A percentile compares a stretch with the other conserved stretches of the same genome.
Conservation (phyloP, 345 rosid species). For the Sisymbrium altissimum region DNA sequence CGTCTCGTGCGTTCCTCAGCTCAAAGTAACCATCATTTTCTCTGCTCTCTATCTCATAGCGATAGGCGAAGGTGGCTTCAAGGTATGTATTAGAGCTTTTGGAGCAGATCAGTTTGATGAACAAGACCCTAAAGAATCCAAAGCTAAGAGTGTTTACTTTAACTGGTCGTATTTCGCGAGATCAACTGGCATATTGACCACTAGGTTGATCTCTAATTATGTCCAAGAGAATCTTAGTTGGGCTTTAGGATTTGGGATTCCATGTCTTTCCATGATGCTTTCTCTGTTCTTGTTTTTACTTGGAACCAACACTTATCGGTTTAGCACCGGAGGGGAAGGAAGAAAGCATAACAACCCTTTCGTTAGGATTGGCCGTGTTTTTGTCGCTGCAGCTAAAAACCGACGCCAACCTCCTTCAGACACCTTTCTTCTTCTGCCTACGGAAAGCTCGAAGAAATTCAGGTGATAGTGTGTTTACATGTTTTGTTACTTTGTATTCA, state of each 20-base stretch:
- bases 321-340: constrained; percentile 3
- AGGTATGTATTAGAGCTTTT: constrained; percentile 27
- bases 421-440: constrained; percentile 21
- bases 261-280: constrained; percentile 25
- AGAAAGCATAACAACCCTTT: constrained; percentile 14
- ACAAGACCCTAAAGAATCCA: constrained; percentile 22
- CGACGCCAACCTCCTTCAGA: neutral
- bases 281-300: constrained; percentile 21
- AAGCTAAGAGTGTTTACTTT: constrained; percentile 25
- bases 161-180: constrained; percentile 23
- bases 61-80: constrained; percentile 24
- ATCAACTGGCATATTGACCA: neutral
- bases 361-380: constrained; percentile 32
- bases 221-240: constrained; percentile 27
- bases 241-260: constrained; percentile 26
- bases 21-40: constrained; percentile 26
- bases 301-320: constrained; percentile 27
- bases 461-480: constrained; percentile 25
- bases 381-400: constrained; percentile 25
- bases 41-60: constrained; percentile 28
- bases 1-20: constrained; percentile 26
- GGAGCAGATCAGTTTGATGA: constrained; percentile 37
- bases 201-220: neutral
- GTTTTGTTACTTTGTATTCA: neutral
- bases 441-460: constrained; percentile 36